Base-by-base conservation (phyloP, 306 rosid genomes). In the Prunus dulcis region DNA sequence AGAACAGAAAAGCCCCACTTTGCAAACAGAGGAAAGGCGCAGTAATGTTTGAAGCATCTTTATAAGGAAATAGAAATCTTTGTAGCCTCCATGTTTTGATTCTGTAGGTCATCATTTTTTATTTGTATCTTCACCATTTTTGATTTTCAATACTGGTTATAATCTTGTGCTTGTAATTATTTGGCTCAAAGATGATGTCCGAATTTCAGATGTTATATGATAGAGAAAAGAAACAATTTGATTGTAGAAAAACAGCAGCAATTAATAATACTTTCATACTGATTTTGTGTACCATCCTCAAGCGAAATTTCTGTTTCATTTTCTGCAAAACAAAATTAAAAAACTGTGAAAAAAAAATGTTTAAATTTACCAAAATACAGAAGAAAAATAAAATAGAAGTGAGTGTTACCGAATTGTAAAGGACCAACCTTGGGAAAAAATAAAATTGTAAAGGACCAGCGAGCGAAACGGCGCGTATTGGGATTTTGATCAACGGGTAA, bases 31-130 rank as follows among this genome's bases (percentile, higher is more conserved):
- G 67, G 87, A 74, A 47, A 84, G 73, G 66, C 81, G 58, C 62
- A 71, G 66, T 60, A 81, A 77, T 84, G 57, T 14, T 62, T 88
- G 83, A 82, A 82, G 81, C 81, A 62, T 53, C 85, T 2, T 56
- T 60, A n/a, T 58, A 74, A 79, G 76, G 34, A 52, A 6, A 52
- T 49, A 53, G 62, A 58, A 71, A 18, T 45, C 71, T 45, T 23
- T 65, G 43, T 51, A 56, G 49, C 62, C n/a, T 55, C 47, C 49
- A 55, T 13, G 56, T 66, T 69, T 73, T 76, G 46, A 71, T 81
- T 78, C 65, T 75, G 83, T 74, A 70, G 78, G 60, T 67, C 32
- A 71, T 20, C 62, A 56, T 63, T 70, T 28, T 46, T 7, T 60
- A 53, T 5, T 19, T 53, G 17, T 53, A 12, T 13, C 17, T 69